Evolutionary conservation across 495 filamentous ascomycete genomes (phyloP), one percentile per base, ranked within the genome.

Genomic region (Letharia columbiana): DNA sequence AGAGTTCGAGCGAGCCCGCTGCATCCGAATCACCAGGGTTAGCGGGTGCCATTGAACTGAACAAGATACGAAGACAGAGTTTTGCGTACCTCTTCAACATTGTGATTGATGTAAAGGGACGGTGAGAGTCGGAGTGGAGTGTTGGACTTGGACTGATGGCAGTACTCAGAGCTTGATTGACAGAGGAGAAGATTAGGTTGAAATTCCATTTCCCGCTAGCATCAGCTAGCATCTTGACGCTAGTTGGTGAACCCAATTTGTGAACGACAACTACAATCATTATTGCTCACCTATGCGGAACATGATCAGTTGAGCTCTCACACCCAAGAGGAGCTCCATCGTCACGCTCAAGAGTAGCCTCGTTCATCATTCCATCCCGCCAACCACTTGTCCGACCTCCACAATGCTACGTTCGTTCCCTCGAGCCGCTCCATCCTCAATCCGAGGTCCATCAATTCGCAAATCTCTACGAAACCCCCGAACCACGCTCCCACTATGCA

Each of bases 21-120:
- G 79, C 78, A 67, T 60, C 68, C 62, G 47, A 66, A 68, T 75
- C 70, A 79, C 70, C 70, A 72, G 64, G 67, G 75, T 79, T 73
- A 81, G 78, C 71, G 73, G 74, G 74, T 63, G 71, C 70, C 78
- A 82, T 80, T 82, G 77, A 71, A 68, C 13, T 56, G 66, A 58
- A 2, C 18, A 42, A 54, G 50, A 65, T 65, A 57, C 61, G 60
- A 17, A 63, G 54, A 64, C 66, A 62, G 50, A 66, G 40, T 61
- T 45, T 59, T 64, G 81, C 87, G 79, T 80, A 92, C 89, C 89
- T 91, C 89, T 90, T 91, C 83, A 90, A 90, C 89, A 92, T 92
- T 82, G 78, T 90, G 85, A 81, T 69, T 71, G 59, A 78, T 80
- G 77, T 78, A 76, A 75, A 78, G 79, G 74, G 79, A 81, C 73